Evolutionary conservation across 495 filamentous ascomycete genomes (phyloP).

Genomic region (Neurospora africana): DNA sequence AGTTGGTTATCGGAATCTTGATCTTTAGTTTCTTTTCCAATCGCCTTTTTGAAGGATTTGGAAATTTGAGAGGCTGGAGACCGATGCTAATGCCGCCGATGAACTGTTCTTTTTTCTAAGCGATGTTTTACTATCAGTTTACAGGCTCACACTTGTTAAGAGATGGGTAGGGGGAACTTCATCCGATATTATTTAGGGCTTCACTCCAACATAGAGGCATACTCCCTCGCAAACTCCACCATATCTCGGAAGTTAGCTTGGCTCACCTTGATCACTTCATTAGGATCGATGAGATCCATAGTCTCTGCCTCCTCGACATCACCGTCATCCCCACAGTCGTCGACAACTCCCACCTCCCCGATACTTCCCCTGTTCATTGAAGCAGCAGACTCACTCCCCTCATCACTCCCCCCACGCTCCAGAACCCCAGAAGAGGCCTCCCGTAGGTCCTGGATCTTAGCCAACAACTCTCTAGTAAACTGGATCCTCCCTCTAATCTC

Average conservation of each 20-base stretch:
- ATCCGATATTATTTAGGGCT: background rate
- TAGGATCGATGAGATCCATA: background rate
- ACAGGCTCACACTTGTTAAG: background rate
- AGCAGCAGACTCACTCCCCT: background rate
- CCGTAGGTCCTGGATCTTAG: background rate
- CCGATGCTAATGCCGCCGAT: conserved; percentile 4
- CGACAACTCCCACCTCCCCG: background rate
- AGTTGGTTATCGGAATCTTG: background rate
- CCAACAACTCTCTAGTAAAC: conserved; percentile 1
- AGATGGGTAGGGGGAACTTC: background rate
- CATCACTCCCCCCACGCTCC: background rate
- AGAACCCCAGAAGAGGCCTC: background rate
- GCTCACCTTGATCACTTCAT: conserved; percentile 1
- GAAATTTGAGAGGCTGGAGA: background rate
- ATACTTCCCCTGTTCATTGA: background rate
- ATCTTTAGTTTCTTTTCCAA: background rate
- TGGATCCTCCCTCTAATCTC: conserved; percentile 4
- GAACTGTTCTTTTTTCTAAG: conserved; percentile 5
- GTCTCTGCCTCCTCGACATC: background rate
- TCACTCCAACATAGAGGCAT: background rate
- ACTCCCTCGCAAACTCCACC: background rate
- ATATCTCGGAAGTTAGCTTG: background rate
- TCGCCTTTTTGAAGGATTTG: background rate
- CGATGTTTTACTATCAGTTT: background rate
- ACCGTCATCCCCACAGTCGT: background rate